Evolutionary conservation across 495 filamentous ascomycete genomes (phyloP).

Genomic region (Haplographium delicatum): DNA sequence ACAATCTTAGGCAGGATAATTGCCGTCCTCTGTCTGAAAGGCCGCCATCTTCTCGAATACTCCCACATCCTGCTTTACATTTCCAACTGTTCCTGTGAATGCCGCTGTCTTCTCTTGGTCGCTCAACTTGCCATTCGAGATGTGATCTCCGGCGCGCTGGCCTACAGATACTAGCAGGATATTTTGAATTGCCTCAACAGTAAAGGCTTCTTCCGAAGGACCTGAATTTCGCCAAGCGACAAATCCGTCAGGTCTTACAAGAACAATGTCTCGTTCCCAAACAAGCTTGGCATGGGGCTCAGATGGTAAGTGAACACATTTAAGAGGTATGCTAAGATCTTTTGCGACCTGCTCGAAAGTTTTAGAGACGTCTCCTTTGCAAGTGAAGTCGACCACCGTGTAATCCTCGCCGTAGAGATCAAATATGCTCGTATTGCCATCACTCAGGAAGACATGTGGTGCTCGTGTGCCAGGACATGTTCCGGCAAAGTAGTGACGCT

Average conservation of each 20-base stretch:
- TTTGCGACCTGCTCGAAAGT: neutral
- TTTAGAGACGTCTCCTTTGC: neutral
- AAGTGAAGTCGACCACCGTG: constrained; percentile 28
- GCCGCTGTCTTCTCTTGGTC: too few relatives aligned
- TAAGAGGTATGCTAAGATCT: neutral
- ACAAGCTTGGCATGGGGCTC: constrained; percentile 1
- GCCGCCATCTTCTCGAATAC: too few relatives aligned
- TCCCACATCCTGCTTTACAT: too few relatives aligned
- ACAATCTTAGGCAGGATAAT: too few relatives aligned
- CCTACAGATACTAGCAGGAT: too few relatives aligned
- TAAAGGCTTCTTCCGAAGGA: too few relatives aligned
- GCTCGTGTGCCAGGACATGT: constrained; percentile 30
- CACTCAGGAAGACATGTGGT: constrained; percentile 31
- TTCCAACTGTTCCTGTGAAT: too few relatives aligned
- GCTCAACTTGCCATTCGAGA: too few relatives aligned
- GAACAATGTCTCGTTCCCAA: constrained; percentile 20
- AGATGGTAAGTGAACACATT: neutral
- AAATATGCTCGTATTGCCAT: constrained; percentile 26
- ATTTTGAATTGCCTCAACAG: too few relatives aligned
- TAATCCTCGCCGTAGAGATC: constrained; percentile 28
- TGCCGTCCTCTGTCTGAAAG: too few relatives aligned
- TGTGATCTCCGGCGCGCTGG: too few relatives aligned
- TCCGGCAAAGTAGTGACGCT: constrained; percentile 21
- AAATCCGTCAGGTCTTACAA: constrained; percentile 24
- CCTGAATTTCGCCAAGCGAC: too few relatives aligned